Conservation (phyloP, 805 yeast genomes). For the Candida vartiovaarae region DNA sequence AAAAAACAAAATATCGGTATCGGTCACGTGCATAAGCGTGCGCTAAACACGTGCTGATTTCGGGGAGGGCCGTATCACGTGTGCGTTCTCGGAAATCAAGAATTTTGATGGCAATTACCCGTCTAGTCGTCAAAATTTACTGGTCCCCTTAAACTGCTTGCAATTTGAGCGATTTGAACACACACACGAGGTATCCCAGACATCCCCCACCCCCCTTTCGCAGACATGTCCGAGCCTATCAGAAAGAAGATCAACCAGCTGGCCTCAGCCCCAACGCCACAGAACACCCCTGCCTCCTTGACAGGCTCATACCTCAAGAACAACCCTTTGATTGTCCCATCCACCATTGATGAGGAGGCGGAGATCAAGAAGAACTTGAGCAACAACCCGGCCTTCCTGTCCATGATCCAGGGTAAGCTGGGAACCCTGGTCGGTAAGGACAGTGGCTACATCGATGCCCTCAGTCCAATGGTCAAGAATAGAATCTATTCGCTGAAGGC, state of each 20-base stretch:
- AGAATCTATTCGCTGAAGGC: conserved; percentile 79
- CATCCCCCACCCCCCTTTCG: too few relatives aligned
- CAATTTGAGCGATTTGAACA: too few relatives aligned
- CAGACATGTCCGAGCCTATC: conserved; percentile 78
- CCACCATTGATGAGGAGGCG: conserved; percentile 59
- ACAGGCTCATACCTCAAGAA: conserved; percentile 64
- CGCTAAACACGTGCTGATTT: too few relatives aligned
- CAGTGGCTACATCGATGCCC: conserved; percentile 74
- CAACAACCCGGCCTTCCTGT: conserved; percentile 74
- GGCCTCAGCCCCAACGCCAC: conserved; percentile 96
- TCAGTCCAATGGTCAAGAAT: conserved; percentile 66
- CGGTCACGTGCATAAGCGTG: too few relatives aligned
- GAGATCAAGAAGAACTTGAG: conserved; percentile 42
- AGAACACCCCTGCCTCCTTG: conserved; percentile 92
- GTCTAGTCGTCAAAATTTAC: too few relatives aligned
- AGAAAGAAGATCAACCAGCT: conserved; percentile 68
- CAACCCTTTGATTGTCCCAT: conserved; percentile 46
- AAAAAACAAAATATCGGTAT: too few relatives aligned
- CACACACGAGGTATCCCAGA: too few relatives aligned
- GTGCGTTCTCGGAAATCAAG: too few relatives aligned
- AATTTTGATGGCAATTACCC: too few relatives aligned
- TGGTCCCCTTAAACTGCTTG: too few relatives aligned
- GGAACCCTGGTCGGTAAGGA: conserved; percentile 79
- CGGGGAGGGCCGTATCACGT: too few relatives aligned
- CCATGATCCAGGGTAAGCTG: conserved; percentile 85